A percentile compares a stretch with the other conserved stretches of the same genome.
Conservation (phyloP, 148 eudicot species). For the Rhododendron kiyosumense region DNA sequence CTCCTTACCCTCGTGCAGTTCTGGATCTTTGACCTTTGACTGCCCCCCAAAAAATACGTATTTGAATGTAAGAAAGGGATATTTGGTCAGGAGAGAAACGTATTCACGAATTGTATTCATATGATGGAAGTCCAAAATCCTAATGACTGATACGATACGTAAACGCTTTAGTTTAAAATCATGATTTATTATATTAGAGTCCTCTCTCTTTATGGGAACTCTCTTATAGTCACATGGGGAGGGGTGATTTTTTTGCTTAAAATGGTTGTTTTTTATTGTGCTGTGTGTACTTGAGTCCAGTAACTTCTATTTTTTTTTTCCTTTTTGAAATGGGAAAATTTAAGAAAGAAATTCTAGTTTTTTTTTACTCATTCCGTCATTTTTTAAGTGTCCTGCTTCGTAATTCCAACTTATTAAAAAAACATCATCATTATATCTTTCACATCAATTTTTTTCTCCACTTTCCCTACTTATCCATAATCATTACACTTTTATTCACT, state of each 20-base stretch:
- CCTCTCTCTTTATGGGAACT: constrained; percentile 6
- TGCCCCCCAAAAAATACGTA: background rate
- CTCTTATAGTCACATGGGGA: constrained; percentile 42
- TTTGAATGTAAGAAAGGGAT: constrained; percentile 23
- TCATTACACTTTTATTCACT: too few species aligned
- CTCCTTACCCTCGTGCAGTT: constrained; percentile 17
- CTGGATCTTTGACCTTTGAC: constrained; percentile 60
- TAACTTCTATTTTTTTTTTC: background rate
- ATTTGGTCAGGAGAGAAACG: constrained; percentile 24
- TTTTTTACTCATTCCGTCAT: too few species aligned
- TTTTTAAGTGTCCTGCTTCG: too few species aligned
- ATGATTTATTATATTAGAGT: background rate
- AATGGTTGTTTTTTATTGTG: background rate
- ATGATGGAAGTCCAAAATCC: too few species aligned
- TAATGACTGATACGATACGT: too few species aligned
- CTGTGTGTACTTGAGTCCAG: background rate
- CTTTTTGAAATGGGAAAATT: background rate
- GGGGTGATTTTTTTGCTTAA: background rate
- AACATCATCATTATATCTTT: too few species aligned
- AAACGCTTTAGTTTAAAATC: too few species aligned
- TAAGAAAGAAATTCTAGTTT: too few species aligned
- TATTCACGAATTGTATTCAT: constrained; percentile 13
- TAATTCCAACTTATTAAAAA: too few species aligned
- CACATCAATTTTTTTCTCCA: too few species aligned
- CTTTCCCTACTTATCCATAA: too few species aligned